Evolutionary conservation across 2,329 filamentous ascomycete species (phyloP).

Genomic region (Capronia epimyces): DNA sequence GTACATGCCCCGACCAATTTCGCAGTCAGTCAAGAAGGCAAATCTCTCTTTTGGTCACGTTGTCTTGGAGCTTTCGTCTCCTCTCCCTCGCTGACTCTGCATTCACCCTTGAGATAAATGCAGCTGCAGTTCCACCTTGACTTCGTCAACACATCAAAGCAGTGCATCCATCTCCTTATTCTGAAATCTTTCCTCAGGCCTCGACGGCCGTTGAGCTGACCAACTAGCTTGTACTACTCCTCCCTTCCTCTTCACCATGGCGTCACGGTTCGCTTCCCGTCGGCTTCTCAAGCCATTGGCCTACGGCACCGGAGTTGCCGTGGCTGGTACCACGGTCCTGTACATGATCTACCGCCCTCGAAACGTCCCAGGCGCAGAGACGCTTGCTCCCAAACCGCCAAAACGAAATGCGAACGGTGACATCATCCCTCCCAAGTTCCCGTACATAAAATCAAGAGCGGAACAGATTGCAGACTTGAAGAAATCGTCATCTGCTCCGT

Average conservation of each 20-base stretch:
- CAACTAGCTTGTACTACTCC: neutral
- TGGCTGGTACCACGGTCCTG: conserved; percentile 48
- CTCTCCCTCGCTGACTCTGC: neutral
- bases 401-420: conserved; percentile 49
- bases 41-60: neutral
- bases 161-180: neutral
- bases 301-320: conserved; percentile 53
- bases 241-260: conserved; percentile 9
- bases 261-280: conserved; percentile 32
- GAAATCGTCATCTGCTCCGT: conserved; percentile 52
- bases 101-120: neutral
- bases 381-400: conserved; percentile 51
- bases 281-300: conserved; percentile 54
- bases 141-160: neutral
- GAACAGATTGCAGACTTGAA: conserved; percentile 51
- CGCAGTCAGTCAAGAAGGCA: neutral
- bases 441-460: conserved; percentile 45
- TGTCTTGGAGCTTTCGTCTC: conserved; percentile 1
- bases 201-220: neutral
- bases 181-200: neutral
- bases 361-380: conserved; percentile 52
- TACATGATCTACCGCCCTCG: conserved; percentile 59
- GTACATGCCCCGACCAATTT: conserved; percentile 4
- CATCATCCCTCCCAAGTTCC: conserved; percentile 51
- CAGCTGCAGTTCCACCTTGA: neutral